Conservation (phyloP, 257 asterid genomes). For the Solanum paucissectum region DNA sequence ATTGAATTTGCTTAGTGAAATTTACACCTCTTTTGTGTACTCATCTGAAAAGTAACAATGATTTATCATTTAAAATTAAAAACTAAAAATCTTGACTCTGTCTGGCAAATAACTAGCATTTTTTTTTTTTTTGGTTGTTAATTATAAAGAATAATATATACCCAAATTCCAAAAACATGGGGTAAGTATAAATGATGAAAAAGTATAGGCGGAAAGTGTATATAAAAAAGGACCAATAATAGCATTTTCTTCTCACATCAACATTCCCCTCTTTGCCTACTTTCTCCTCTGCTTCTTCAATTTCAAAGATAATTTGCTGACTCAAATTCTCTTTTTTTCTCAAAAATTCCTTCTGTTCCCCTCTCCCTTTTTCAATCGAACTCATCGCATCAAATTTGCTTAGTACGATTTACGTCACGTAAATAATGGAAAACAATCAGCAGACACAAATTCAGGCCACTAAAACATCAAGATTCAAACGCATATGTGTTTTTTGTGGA, state of each 20-base stretch:
- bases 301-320: slow-evolving; percentile 10
- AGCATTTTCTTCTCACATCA: slow-evolving; percentile 1
- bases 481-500: slow-evolving; percentile 73
- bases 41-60: fast-evolving
- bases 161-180: not conserved
- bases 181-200: not conserved
- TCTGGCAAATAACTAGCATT: not conserved
- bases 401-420: not conserved
- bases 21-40: not conserved
- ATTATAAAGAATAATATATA: not conserved
- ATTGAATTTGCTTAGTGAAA: not conserved
- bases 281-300: not conserved
- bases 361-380: not conserved
- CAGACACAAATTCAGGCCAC: slow-evolving; percentile 6
- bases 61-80: fast-evolving
- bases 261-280: slow-evolving; percentile 24
- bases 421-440: slow-evolving; percentile 39
- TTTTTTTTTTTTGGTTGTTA: too few species aligned
- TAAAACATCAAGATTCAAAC: slow-evolving; percentile 59
- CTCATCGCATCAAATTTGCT: not conserved
- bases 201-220: slow-evolving; percentile 15
- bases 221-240: slow-evolving; percentile 38
- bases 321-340: not conserved
- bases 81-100: not conserved
- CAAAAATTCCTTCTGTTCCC: not conserved